Conservation (phyloP, 768 basidiomycete species). For the Hortiboletus flavorubellus region DNA sequence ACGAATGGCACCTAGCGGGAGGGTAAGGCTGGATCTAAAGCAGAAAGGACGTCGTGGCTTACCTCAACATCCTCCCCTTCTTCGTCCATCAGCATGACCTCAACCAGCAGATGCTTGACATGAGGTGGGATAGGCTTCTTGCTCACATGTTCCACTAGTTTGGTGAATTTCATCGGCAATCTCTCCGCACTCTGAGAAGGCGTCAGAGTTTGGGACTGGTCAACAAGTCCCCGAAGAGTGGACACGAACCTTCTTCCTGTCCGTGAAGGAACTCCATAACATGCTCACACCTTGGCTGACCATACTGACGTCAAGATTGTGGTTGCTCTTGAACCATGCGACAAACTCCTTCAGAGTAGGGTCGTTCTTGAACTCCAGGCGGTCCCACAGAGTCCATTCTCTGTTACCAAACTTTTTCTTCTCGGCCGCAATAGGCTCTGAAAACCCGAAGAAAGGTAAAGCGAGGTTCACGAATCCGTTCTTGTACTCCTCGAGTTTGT, state of each 20-base stretch:
- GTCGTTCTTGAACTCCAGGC: constrained; percentile 88
- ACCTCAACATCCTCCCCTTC: constrained; percentile 96
- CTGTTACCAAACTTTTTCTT: constrained; percentile 86
- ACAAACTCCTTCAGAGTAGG: constrained; percentile 86
- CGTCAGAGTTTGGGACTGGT: constrained; percentile 4
- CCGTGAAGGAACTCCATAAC: constrained; percentile 94
- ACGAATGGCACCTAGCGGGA: constrained; percentile 72
- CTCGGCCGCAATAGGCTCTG: constrained; percentile 87
- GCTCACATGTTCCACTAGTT: constrained; percentile 88
- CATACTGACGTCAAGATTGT: constrained; percentile 90
- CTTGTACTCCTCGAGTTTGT: constrained; percentile 91
- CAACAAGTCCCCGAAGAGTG: background rate
- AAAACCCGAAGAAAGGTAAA: constrained; percentile 98
- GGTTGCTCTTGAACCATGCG: constrained; percentile 76
- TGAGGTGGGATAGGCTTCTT: constrained; percentile 90
- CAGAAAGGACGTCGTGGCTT: constrained; percentile 7
- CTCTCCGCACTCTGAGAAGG: constrained; percentile 76
- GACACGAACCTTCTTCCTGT: constrained; percentile 78
- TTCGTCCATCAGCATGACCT: constrained; percentile 92
- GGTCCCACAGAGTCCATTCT: constrained; percentile 98
- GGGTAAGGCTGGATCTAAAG: background rate
- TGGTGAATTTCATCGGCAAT: constrained; percentile 84
- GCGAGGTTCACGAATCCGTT: constrained; percentile 99
- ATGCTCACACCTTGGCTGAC: constrained; percentile 97
- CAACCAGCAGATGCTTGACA: constrained; percentile 81